Percentiles rank a stretch among this genome's conserved stretches.
Conservation (phyloP, 1,139 yeast species). For the Yamadazyma kanchanaburiensis region DNA sequence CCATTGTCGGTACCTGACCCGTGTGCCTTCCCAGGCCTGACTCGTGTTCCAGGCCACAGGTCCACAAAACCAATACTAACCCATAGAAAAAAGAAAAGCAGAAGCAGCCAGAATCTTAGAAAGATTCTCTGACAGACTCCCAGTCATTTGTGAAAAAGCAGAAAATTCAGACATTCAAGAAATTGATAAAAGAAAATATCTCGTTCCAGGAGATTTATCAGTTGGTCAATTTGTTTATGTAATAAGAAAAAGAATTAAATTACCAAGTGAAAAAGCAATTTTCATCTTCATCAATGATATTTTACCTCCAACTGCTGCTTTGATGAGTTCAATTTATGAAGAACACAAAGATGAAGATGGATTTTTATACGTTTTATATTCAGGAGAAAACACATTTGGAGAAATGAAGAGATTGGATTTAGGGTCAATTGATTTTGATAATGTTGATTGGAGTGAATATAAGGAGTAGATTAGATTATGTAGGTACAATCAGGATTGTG, state of each 20-base stretch:
- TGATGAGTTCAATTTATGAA: conserved; percentile 90
- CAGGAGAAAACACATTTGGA: conserved; percentile 85
- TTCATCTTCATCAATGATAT: conserved; percentile 95
- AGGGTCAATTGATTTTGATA: conserved; percentile 9
- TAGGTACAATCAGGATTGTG: too few species aligned
- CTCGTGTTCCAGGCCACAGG: too few species aligned
- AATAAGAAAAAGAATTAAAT: conserved; percentile 90
- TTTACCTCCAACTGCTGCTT: conserved; percentile 95
- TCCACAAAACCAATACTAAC: conserved; percentile 18
- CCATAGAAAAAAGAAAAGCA: conserved; percentile 81
- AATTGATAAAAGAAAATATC: conserved; percentile 93
- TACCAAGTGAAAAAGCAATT: conserved; percentile 96
- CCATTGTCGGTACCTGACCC: too few species aligned
- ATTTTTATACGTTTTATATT: conserved; percentile 87
- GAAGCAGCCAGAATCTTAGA: conserved; percentile 91
- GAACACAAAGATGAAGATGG: conserved; percentile 98
- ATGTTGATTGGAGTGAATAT: conserved; percentile 6
- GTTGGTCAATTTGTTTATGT: conserved; percentile 98
- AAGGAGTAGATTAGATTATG: neutral
- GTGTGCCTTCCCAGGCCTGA: too few species aligned
- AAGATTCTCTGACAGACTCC: conserved; percentile 88
- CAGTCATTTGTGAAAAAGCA: conserved; percentile 96
- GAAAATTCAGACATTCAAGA: conserved; percentile 96
- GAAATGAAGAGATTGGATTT: conserved; percentile 19
- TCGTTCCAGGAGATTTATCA: conserved; percentile 93